These are phyloP conservation scores for Infundibulicybe gibba DNA, from an alignment of 768 basidiomycete genomes.

Conservation along the genomic window DNA sequence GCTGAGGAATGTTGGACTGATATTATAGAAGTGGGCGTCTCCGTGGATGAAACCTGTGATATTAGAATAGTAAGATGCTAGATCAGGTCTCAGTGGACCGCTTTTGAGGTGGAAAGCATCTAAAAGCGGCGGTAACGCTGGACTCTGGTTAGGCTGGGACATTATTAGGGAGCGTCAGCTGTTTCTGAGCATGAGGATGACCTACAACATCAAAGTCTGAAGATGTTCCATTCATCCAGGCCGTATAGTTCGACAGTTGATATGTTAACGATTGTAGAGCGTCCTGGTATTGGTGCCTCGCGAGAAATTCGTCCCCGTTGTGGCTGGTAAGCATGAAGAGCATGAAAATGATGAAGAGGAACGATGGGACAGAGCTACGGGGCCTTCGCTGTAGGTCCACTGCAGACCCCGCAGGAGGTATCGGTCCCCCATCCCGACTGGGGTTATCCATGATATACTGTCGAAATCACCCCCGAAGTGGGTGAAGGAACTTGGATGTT, in stretches of 20 bases:
- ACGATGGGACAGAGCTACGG: constrained; percentile 65
- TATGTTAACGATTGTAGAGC: constrained; percentile 52
- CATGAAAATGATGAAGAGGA: constrained; percentile 71
- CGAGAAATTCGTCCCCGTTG: constrained; percentile 62
- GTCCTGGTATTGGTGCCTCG: constrained; percentile 63
- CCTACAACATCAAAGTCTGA: constrained; percentile 66
- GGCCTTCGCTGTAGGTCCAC: constrained; percentile 7
- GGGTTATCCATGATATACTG: no score
- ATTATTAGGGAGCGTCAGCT: background rate
- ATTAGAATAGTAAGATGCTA: constrained; percentile 66
- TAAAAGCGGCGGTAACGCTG: constrained; percentile 41
- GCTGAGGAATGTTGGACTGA: constrained; percentile 48
- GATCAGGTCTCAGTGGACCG: constrained; percentile 35
- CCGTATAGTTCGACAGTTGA: constrained; percentile 69
- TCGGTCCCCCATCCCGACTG: no score
- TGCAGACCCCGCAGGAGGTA: background rate
- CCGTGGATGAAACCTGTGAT: constrained; percentile 79
- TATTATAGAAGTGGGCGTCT: constrained; percentile 56
- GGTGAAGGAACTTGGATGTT: no score
- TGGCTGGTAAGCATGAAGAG: constrained; percentile 80
- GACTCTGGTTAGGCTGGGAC: constrained; percentile 44
- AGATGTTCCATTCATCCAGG: constrained; percentile 67
- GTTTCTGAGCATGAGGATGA: background rate
- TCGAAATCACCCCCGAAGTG: no score
- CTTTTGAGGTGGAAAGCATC: constrained; percentile 44